Conservation (phyloP, 306 rosid species). For the Quercus robur region DNA sequence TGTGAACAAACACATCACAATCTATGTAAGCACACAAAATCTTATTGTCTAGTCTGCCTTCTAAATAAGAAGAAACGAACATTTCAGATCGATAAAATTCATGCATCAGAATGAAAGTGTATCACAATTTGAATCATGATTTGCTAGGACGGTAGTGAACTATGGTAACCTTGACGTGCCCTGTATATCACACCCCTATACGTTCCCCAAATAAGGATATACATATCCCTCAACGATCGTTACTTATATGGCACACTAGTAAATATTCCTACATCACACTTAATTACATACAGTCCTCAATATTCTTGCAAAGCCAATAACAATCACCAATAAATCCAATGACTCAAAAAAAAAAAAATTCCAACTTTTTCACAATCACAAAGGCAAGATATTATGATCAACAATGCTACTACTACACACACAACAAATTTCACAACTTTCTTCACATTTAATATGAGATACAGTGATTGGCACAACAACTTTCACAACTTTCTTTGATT, state of each 20-base stretch:
- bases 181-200: not conserved
- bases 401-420: no score
- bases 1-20: not conserved
- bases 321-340: not conserved
- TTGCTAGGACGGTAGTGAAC: not conserved
- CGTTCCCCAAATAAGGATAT: not conserved
- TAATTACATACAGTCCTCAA: not conserved
- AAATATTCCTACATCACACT: not conserved
- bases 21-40: not conserved
- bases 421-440: no score
- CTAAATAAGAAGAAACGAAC: not conserved
- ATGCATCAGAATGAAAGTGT: not conserved
- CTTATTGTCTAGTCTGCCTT: not conserved
- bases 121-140: not conserved
- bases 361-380: no score
- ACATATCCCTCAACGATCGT: not conserved
- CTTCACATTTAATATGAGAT: no score
- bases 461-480: no score
- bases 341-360: no score
- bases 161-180: not conserved
- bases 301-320: not conserved
- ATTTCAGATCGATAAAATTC: not conserved
- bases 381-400: no score
- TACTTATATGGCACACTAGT: not conserved
- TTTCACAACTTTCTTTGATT: no score